Evolutionary conservation across 1,284 basidiomycete genomes (phyloP).

Genomic region (Ustilago lituana): DNA sequence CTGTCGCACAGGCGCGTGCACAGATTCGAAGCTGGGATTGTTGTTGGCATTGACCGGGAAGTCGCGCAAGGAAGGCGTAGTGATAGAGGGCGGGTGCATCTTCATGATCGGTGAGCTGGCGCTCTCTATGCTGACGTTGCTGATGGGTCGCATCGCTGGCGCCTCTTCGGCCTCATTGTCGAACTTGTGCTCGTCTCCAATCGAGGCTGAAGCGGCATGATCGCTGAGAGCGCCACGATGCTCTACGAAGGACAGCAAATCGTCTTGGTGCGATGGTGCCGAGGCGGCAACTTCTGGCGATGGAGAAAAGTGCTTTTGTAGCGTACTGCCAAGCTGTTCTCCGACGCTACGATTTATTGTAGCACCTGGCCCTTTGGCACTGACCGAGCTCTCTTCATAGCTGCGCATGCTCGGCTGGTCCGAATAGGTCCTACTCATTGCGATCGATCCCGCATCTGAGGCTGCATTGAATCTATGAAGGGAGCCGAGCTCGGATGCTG

Average conservation of each 20-base stretch:
- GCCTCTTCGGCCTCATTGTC: neutral
- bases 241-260: conserved; percentile 8
- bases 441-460: conserved; percentile 21
- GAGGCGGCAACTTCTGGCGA: conserved; percentile 2
- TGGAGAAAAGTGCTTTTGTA: conserved; percentile 26
- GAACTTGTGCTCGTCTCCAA: neutral
- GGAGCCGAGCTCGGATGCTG: conserved; percentile 25
- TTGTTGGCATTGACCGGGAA: conserved; percentile 30
- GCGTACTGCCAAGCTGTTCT: conserved; percentile 26
- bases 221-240: conserved; percentile 7
- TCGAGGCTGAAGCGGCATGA: neutral
- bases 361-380: conserved; percentile 32
- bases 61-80: conserved; percentile 32
- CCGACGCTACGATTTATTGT: conserved; percentile 28
- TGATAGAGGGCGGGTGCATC: conserved; percentile 18
- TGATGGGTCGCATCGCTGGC: conserved; percentile 7
- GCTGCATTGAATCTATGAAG: conserved; percentile 21
- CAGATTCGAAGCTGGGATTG: conserved; percentile 30
- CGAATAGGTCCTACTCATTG: conserved; percentile 24
- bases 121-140: conserved; percentile 23
- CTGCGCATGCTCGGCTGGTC: conserved; percentile 35
- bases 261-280: conserved; percentile 2
- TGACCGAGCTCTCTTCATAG: conserved; percentile 39
- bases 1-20: conserved; percentile 25
- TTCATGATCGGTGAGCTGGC: conserved; percentile 45